These are phyloP conservation scores for Laetiporus sulphureus DNA, from an alignment of 1,284 basidiomycete species.

Conservation along the genomic window DNA sequence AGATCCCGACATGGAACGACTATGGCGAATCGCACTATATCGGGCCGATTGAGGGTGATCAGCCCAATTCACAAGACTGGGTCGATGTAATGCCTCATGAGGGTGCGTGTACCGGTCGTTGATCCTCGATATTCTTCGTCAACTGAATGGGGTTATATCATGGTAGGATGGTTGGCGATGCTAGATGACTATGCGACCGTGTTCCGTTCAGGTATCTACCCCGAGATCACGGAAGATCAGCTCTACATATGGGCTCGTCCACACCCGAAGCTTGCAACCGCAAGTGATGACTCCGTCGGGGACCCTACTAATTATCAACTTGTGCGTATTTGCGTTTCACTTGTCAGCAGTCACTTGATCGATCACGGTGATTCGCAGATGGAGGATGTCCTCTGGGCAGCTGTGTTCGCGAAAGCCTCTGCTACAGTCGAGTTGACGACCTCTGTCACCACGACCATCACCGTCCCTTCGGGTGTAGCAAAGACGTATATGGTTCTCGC, in stretches of 20 bases:
- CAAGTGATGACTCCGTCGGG: conserved; percentile 44
- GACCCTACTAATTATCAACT: conserved; percentile 51
- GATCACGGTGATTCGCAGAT: conserved; percentile 24
- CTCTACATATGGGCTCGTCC: conserved; percentile 72
- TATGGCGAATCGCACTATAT: conserved; percentile 34
- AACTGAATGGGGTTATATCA: background rate
- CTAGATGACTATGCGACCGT: conserved; percentile 66
- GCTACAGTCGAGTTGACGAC: conserved; percentile 46
- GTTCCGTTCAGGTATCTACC: conserved; percentile 71
- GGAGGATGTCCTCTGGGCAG: conserved; percentile 55
- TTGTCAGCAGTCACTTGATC: background rate
- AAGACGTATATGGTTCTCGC: conserved; percentile 58
- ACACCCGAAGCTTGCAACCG: conserved; percentile 52
- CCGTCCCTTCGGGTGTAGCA: conserved; percentile 51
- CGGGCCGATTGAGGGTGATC: conserved; percentile 60
- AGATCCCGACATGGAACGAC: conserved; percentile 36
- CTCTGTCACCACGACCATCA: conserved; percentile 40
- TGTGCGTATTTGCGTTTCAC: conserved; percentile 19
- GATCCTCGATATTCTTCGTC: background rate
- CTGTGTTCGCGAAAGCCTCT: conserved; percentile 56
- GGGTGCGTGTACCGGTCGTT: conserved; percentile 30
- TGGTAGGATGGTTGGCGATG: conserved; percentile 53
- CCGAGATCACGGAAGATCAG: conserved; percentile 56
- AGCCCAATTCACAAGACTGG: conserved; percentile 40
- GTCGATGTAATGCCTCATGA: conserved; percentile 29